Conservation (phyloP, 345 rosid species). For the Kernera saxatilis region DNA sequence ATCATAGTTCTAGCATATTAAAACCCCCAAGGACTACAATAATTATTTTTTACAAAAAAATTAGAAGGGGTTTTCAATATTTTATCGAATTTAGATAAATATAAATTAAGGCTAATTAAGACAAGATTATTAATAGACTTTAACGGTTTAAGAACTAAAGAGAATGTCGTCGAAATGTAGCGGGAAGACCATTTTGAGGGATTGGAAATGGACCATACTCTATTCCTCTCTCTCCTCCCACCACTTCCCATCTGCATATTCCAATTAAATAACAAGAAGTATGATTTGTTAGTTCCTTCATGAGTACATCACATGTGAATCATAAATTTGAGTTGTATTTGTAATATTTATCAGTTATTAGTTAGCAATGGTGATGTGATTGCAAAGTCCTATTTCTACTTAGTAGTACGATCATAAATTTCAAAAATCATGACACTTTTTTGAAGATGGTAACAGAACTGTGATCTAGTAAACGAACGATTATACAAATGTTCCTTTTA, state of each 20-base stretch:
- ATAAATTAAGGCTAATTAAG: background rate
- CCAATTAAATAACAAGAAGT: background rate
- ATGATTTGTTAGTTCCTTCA: background rate
- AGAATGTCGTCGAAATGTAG: conserved; percentile 52
- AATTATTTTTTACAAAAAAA: background rate
- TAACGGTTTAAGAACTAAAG: background rate
- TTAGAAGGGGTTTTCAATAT: background rate
- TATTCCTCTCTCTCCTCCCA: conserved; percentile 55
- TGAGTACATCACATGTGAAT: conserved; percentile 4
- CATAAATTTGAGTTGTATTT: background rate
- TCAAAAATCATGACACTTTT: too few species aligned
- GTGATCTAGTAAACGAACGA: background rate
- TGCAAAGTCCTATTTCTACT: background rate
- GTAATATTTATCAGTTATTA: background rate
- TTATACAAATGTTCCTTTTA: too few species aligned
- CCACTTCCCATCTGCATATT: conserved; percentile 67
- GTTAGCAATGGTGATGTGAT: background rate
- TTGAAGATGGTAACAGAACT: background rate
- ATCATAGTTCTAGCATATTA: conserved; percentile 12
- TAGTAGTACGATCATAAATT: background rate
- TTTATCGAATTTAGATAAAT: background rate
- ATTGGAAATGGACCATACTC: conserved; percentile 86
- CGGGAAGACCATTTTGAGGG: conserved; percentile 69
- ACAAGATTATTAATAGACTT: background rate
- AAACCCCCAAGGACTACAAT: background rate